Evolutionary conservation across 139 green algal species (phyloP).

Genomic region (Picochlorum sp.): DNA sequence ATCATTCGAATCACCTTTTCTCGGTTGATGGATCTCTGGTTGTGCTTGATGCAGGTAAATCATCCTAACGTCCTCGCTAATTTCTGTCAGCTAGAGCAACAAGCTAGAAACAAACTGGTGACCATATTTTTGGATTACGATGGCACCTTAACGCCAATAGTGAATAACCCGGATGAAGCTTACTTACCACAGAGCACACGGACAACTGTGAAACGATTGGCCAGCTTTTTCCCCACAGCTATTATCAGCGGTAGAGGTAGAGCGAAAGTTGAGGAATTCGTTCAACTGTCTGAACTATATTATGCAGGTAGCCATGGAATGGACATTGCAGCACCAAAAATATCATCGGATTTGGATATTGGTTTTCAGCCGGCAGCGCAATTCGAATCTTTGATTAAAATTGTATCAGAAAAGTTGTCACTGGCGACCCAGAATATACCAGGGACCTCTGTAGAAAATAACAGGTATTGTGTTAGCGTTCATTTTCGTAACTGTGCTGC

Average conservation of each 20-base stretch:
- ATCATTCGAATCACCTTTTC: no score
- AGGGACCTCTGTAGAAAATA: conserved; percentile 87
- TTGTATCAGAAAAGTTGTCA: conserved; percentile 40
- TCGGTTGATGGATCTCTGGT: no score
- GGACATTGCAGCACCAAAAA: conserved; percentile 79
- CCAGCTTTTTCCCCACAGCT: conserved; percentile 77
- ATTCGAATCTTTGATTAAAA: conserved; percentile 74
- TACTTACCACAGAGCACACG: conserved; percentile 79
- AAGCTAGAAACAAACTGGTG: conserved; percentile 59
- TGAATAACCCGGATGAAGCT: conserved; percentile 84
- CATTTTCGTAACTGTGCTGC: conserved; percentile 84
- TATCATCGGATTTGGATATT: background rate
- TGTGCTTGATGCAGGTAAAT: conserved; percentile 43
- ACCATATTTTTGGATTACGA: conserved; percentile 96
- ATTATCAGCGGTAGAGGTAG: conserved; percentile 87
- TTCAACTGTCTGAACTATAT: conserved; percentile 84
- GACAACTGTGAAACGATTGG: conserved; percentile 55
- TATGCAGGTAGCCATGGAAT: conserved; percentile 96
- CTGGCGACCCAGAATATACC: conserved; percentile 40
- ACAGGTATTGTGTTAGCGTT: conserved; percentile 90
- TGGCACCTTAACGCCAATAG: conserved; percentile 94
- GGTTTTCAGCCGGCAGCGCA: conserved; percentile 70
- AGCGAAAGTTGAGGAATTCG: conserved; percentile 87
- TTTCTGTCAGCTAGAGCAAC: conserved; percentile 39
- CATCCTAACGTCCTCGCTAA: conserved; percentile 50